These are phyloP conservation scores for Ophiostoma tasmaniense DNA, from an alignment of 2,329 filamentous ascomycete species.

Conservation along the genomic window DNA sequence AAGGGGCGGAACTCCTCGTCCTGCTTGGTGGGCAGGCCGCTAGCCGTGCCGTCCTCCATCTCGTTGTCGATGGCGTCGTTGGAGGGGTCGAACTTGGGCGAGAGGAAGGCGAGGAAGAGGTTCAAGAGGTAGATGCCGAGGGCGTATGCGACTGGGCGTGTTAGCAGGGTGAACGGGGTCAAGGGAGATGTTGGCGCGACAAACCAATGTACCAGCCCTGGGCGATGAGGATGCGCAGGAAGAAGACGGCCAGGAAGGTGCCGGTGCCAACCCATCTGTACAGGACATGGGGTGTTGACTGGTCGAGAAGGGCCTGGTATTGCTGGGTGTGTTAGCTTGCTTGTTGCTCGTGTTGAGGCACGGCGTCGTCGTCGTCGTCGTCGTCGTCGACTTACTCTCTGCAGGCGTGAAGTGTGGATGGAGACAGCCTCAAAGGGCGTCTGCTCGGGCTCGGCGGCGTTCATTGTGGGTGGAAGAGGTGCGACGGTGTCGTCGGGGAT, in stretches of 20 bases:
- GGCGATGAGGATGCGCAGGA: slow-evolving; percentile 77
- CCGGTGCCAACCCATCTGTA: slow-evolving; percentile 90
- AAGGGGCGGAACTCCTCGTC: slow-evolving; percentile 98
- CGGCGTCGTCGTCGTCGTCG: background rate
- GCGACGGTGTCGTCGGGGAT: background rate
- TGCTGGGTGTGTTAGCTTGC: slow-evolving; percentile 44
- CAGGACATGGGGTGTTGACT: slow-evolving; percentile 77
- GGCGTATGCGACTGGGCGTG: slow-evolving; percentile 73
- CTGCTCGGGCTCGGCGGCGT: slow-evolving; percentile 76
- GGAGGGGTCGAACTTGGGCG: slow-evolving; percentile 97
- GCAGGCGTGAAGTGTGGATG: slow-evolving; percentile 69
- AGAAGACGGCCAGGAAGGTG: slow-evolving; percentile 68
- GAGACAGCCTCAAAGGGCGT: slow-evolving; percentile 88
- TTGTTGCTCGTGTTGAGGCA: background rate
- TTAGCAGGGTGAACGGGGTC: background rate
- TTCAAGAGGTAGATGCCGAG: slow-evolving; percentile 98
- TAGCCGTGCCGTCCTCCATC: slow-evolving; percentile 83
- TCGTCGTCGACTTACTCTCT: slow-evolving; percentile 44
- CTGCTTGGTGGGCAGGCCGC: slow-evolving; percentile 81
- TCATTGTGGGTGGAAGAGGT: slow-evolving; percentile 48
- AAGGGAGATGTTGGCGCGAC: slow-evolving; percentile 21
- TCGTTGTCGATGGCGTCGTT: slow-evolving; percentile 85
- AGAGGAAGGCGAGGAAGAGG: slow-evolving; percentile 95
- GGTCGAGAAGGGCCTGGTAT: slow-evolving; percentile 91
- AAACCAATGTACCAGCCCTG: slow-evolving; percentile 98